Base-by-base conservation (phyloP, 2,329 filamentous ascomycete species). In the Cladosporium sp. region DNA sequence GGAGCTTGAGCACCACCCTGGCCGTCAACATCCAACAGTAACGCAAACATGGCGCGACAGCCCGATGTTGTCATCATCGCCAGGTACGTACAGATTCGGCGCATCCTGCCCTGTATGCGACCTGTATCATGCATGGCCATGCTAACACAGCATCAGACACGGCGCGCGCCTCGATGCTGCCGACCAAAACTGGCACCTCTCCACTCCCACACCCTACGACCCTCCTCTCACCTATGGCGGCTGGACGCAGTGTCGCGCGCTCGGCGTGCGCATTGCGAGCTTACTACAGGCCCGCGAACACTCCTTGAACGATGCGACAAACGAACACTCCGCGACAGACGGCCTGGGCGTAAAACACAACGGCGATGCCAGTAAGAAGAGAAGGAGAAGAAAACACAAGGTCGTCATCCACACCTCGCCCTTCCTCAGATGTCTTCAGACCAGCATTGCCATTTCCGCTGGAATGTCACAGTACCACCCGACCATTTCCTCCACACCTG, bases 221-320 rank as follows among this genome's bases (percentile, higher is more conserved):
- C 89, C 93, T 58, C 93, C 93, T 43, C 78, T 99, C 52, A 96
- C 91, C 3, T 97, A 96, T 66, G 88, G 89, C 59, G 93, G 93
- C 57, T 96, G 93, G 87, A 82, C 85, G 12, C 93, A 97, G 69
- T 85, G 88, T 48, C 84, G 87, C 60, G 82, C 85, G 4, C 80
- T 96, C 19, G 93, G 93, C 13, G 78, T 84, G 54, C 84, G 89
- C 54, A 96, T 99, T 56, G 86, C 83, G n/a, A 84, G 78, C 60
- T 82, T 96, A 24, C 67, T 86, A 12, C 68, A 78, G 50, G 70
- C 73, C 34, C 69, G 75, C 22, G 76, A 79, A 59, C 67, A 64
- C 45, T 64, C 30, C 13, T 18, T 39, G 18, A 39, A 52, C 44
- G 41, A 34, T 32, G 22, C 36, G 32, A 11, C 24, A 8, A 36